Evolutionary conservation across 805 yeast genomes (phyloP).

Genomic region (Tetrapisispora taiwanensis): DNA sequence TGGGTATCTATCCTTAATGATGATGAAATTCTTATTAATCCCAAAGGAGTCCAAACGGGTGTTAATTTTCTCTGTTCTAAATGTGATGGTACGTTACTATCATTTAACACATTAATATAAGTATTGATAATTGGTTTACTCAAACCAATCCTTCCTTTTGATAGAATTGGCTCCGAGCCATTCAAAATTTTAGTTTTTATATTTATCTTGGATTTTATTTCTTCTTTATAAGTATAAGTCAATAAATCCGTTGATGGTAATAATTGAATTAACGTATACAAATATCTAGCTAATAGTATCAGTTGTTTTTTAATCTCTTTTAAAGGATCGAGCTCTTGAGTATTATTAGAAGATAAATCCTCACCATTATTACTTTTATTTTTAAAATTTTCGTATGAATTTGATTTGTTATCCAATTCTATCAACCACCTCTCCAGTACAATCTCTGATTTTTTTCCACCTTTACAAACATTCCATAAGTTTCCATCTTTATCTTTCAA

Average conservation of each 20-base stretch:
- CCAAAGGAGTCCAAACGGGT: conserved; percentile 67
- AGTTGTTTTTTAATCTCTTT: conserved; percentile 57
- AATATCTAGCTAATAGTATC: conserved; percentile 59
- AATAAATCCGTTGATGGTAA: conserved; percentile 63
- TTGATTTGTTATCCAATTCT: conserved; percentile 48
- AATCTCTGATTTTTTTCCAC: conserved; percentile 64
- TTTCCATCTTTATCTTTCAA: conserved; percentile 45
- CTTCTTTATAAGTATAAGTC: conserved; percentile 31
- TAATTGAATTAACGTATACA: conserved; percentile 54
- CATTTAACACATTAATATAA: conserved; percentile 27
- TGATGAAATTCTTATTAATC: conserved; percentile 63
- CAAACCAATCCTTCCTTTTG: conserved; percentile 78
- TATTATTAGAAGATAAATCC: conserved; percentile 10
- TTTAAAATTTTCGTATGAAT: conserved; percentile 29
- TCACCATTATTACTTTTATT: conserved; percentile 4
- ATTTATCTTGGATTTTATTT: not conserved
- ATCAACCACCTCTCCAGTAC: conserved; percentile 91
- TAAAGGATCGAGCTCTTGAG: not conserved
- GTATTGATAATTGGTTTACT: conserved; percentile 50
- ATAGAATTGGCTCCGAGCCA: conserved; percentile 67
- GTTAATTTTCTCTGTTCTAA: conserved; percentile 52
- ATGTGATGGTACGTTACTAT: conserved; percentile 37
- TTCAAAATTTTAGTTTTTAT: conserved; percentile 58
- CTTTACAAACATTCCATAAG: conserved; percentile 49
- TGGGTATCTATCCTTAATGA: conserved; percentile 66